Conservation (phyloP, 148 eudicot genomes). For the Rhododendron molle region DNA sequence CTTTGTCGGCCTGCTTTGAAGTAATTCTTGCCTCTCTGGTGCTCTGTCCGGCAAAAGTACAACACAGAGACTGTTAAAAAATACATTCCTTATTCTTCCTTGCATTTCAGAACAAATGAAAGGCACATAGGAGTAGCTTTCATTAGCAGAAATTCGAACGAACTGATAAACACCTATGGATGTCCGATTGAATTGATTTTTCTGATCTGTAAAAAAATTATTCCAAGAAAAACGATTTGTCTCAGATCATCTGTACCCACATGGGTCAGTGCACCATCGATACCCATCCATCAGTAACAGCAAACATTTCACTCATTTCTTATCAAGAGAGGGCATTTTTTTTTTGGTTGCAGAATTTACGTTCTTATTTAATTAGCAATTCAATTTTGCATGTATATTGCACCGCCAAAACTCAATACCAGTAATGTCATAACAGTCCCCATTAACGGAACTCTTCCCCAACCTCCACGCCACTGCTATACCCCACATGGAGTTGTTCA, state of each 20-base stretch:
- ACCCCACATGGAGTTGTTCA: slow-evolving; percentile 3
- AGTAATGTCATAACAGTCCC: background rate
- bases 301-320: background rate
- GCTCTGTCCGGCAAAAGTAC: background rate
- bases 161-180: too few relatives aligned
- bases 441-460: background rate
- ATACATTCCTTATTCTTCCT: background rate
- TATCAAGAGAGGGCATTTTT: background rate
- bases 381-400: background rate
- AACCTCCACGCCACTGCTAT: background rate
- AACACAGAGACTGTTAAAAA: background rate
- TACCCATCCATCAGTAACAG: background rate
- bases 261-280: background rate
- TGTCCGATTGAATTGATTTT: background rate
- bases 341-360: background rate
- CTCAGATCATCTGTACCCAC: background rate
- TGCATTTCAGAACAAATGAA: background rate
- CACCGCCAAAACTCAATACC: background rate
- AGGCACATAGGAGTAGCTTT: background rate
- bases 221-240: background rate
- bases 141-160: background rate
- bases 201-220: background rate
- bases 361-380: background rate
- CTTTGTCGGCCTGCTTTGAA: background rate
- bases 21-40: background rate